Conservation (phyloP, 768 basidiomycete genomes). For the Leccinum variicolor region DNA sequence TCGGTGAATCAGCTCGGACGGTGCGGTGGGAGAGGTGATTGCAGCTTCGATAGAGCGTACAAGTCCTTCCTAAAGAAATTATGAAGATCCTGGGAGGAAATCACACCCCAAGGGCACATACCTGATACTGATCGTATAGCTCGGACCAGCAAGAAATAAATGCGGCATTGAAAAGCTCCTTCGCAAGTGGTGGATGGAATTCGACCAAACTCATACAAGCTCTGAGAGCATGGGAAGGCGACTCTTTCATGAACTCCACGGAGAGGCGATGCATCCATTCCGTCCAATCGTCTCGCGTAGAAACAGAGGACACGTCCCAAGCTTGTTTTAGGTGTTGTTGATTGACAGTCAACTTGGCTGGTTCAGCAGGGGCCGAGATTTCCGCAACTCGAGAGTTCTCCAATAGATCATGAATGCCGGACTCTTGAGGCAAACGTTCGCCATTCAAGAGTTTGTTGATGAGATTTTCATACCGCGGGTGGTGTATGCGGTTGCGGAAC, state of each 20-base stretch:
- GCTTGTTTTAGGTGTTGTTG: slow-evolving; percentile 96
- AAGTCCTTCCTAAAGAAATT: slow-evolving; percentile 74
- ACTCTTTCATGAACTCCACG: slow-evolving; percentile 97
- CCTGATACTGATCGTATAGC: slow-evolving; percentile 95
- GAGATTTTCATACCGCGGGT: slow-evolving; percentile 83
- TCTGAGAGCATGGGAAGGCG: slow-evolving; percentile 95
- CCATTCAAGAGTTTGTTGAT: slow-evolving; percentile 88
- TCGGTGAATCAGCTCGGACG: slow-evolving; percentile 86
- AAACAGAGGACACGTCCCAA: slow-evolving; percentile 82
- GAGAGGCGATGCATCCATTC: slow-evolving; percentile 94
- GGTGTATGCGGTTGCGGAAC: slow-evolving; percentile 69
- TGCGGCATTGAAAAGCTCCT: slow-evolving; percentile 96
- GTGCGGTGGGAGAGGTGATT: slow-evolving; percentile 71
- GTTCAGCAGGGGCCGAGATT: slow-evolving; percentile 80
- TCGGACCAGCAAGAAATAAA: slow-evolving; percentile 98
- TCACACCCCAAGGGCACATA: slow-evolving; percentile 26
- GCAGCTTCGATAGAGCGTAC: slow-evolving; percentile 87
- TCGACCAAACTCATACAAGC: slow-evolving; percentile 95
- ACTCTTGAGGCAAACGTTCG: slow-evolving; percentile 86
- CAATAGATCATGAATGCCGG: slow-evolving; percentile 66
- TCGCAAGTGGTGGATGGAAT: slow-evolving; percentile 84
- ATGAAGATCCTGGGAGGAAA: slow-evolving; percentile 1
- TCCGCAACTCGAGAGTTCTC: slow-evolving; percentile 65
- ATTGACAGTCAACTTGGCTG: slow-evolving; percentile 88
- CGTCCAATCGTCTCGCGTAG: slow-evolving; percentile 84